Conservation (phyloP, 2,329 filamentous ascomycete genomes). For the Coniochaeta prunicola region DNA sequence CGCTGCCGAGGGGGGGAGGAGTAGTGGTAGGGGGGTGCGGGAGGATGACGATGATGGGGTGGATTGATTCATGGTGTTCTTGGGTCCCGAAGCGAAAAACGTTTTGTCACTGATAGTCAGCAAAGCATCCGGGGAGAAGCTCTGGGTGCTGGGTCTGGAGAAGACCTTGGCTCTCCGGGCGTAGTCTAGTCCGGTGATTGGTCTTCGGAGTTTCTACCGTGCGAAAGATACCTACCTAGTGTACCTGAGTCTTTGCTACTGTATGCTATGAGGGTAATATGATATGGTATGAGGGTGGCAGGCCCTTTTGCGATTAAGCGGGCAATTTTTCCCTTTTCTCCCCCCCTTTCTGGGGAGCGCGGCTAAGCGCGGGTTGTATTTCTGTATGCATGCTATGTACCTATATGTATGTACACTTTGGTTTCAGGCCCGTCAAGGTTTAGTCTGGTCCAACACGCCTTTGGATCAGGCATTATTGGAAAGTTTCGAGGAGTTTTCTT, state of each 20-base stretch:
- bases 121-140: no score
- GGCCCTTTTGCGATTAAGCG: not conserved
- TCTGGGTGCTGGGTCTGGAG: no score
- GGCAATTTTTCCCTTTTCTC: not conserved
- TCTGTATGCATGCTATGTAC: no score
- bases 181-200: not conserved
- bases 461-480: no score
- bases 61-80: not conserved
- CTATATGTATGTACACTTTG: not conserved
- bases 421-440: not conserved
- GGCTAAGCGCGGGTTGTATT: not conserved
- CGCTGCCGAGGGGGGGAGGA: not conserved
- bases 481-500: no score
- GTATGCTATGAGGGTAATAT: no score
- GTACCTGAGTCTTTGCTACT: no score
- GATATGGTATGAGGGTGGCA: not conserved
- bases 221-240: no score
- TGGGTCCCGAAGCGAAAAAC: no score
- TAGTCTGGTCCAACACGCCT: no score
- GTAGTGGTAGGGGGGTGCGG: not conserved
- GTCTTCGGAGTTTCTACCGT: no score
- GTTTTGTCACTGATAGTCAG: no score
- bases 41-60: conserved; percentile 2
- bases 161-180: not conserved
- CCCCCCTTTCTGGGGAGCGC: not conserved